Base-by-base conservation (phyloP, 2,329 filamentous ascomycete genomes). In the Beauveria sp. region DNA sequence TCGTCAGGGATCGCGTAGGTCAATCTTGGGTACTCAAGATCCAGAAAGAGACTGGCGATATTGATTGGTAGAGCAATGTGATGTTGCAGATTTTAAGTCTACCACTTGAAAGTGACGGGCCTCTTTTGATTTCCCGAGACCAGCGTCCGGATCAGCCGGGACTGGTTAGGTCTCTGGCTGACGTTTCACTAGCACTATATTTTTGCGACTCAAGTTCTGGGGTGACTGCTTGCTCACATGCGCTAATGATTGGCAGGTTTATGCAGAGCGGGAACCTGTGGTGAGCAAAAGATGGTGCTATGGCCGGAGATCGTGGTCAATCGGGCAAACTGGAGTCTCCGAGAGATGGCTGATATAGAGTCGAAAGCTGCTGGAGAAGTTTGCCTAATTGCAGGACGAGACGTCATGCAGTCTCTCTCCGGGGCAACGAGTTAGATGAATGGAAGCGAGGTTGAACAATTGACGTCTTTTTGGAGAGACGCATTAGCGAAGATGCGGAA, bases 141-240 rank as follows among this genome's bases (percentile, higher is more conserved):
- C 18, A 22, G 18, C 45, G 16, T 14, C 56, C 56, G 56, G 56
- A 45, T 59, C 56, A 7, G 56, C 56, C 56, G 56, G 56, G 56
- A 59, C 47, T 52, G 47, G 47, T 52, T 42, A 45, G 49, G 24
- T n/a, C 47, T 34, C 12, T n/a, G 3, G 43, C 28, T 5, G 40
- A 20, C 40, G 26, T 20, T 46, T 18, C 16, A 45, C 53, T 46
- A 45, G 24, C 26, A 24, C 10, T 34, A 5, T 46, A 34, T 42
- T 40, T 34, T 14, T 5, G 22, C 12, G 12, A 22, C 45, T 22
- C n/a, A 49, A 51, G 42, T 24, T 58, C 22, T 51, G 30, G 43
- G 22, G 46, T 47, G 22, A 42, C 12, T 47, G 30, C 14, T 24
- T 10, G n/a, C 6, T 30, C 55, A 22, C 8, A 42, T 20, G 18